These are phyloP conservation scores for Solanum raphanifolium DNA, from an alignment of 257 asterid species.

Conservation along the genomic window DNA sequence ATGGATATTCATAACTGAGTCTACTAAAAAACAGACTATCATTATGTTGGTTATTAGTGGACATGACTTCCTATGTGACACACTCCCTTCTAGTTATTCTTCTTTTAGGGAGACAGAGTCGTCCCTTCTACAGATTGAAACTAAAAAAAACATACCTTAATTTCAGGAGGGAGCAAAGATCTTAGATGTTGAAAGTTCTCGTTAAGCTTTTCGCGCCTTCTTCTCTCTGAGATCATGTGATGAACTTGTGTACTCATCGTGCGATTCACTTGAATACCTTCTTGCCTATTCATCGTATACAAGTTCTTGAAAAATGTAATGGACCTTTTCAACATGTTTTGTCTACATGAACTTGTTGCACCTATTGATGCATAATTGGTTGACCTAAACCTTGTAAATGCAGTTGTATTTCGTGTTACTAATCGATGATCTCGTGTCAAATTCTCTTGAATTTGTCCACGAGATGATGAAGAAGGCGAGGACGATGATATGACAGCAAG, in stretches of 20 bases:
- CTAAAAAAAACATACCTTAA: slow-evolving; percentile 35
- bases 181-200: slow-evolving; percentile 60
- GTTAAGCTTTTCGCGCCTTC: slow-evolving; percentile 51
- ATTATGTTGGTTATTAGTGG: neutral
- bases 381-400: neutral
- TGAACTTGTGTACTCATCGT: slow-evolving; percentile 41
- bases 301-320: slow-evolving; percentile 42
- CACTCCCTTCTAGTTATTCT: neutral
- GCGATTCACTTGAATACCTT: slow-evolving; percentile 12
- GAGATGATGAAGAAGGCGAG: slow-evolving; percentile 2
- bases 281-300: slow-evolving; percentile 9
- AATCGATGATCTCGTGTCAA: neutral
- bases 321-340: slow-evolving; percentile 37
- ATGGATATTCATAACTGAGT: neutral
- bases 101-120: neutral
- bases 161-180: slow-evolving; percentile 67
- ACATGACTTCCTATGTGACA: neutral
- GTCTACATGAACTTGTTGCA: slow-evolving; percentile 2
- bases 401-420: neutral
- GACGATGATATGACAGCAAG: slow-evolving; percentile 40
- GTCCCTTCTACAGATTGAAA: neutral
- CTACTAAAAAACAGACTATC: neutral
- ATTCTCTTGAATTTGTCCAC: slow-evolving; percentile 2
- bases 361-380: neutral
- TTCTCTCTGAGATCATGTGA: slow-evolving; percentile 69